These are phyloP conservation scores for Echinochloa phyllopogon DNA, from an alignment of 176 grass and related monocot genomes.

Conservation along the genomic window DNA sequence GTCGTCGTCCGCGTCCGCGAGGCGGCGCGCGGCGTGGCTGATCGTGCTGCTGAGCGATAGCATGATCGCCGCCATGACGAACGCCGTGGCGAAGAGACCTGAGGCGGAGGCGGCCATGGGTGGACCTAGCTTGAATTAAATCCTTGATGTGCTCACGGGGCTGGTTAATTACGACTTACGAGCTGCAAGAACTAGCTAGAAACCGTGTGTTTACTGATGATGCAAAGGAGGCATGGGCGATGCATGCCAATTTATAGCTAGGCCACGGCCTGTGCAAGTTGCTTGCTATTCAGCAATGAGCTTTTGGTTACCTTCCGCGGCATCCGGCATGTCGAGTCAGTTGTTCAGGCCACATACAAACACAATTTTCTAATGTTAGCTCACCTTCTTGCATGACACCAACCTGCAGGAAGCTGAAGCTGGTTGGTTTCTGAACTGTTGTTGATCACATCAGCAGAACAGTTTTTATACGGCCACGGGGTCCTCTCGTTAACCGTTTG, in stretches of 20 bases:
- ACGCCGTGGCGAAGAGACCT: not conserved
- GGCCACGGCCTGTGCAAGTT: not conserved
- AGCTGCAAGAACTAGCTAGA: not conserved
- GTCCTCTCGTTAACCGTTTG: not conserved
- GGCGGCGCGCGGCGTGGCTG: constrained; percentile 14
- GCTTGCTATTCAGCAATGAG: not conserved
- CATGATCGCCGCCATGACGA: not conserved
- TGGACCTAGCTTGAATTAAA: not conserved
- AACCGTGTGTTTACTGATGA: not conserved
- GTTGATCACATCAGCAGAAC: not conserved
- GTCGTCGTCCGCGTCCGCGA: constrained; percentile 30
- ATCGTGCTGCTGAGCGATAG: not conserved
- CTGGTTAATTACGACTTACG: not conserved
- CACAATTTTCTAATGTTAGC: no score
- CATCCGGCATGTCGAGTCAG: not conserved
- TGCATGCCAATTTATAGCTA: constrained; percentile 28
- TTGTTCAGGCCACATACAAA: no score
- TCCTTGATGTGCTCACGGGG: not conserved
- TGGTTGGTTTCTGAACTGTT: not conserved
- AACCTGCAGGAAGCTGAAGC: not conserved
- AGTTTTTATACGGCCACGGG: not conserved
- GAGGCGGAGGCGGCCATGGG: constrained; percentile 13
- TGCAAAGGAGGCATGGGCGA: not conserved
- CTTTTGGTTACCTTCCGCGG: not conserved
- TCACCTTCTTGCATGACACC: not conserved